Percentiles rank a stretch among this genome's conserved stretches.
Evolutionary conservation across 116 monocot species (phyloP).

Genomic region (Zostera marina): DNA sequence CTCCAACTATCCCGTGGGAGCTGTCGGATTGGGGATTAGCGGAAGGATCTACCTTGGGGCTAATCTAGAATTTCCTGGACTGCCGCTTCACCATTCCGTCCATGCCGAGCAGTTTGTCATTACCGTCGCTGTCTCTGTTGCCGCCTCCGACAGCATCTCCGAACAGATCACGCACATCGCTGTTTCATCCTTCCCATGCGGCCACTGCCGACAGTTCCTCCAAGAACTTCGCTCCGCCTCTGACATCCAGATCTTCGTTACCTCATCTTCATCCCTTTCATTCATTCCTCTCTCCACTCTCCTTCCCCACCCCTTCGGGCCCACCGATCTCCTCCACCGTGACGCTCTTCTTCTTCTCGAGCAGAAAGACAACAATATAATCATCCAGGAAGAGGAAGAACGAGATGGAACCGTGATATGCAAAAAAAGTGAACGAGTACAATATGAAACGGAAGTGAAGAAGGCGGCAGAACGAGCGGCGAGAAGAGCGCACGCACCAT

Average conservation of each 20-base stretch:
- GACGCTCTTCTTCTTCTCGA: conserved; percentile 58
- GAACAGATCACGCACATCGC: conserved; percentile 39
- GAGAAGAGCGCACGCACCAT: conserved; percentile 60
- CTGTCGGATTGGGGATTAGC: conserved; percentile 47
- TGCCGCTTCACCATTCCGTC: conserved; percentile 86
- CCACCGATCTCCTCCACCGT: conserved; percentile 46
- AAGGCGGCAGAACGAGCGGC: conserved; percentile 52
- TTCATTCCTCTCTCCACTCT: conserved; percentile 33
- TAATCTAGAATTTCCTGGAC: conserved; percentile 80
- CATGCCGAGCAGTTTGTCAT: conserved; percentile 97
- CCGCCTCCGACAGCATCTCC: conserved; percentile 28
- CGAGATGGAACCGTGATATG: neutral
- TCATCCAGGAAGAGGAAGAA: conserved; percentile 30
- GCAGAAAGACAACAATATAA: conserved; percentile 39
- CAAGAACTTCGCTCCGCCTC: conserved; percentile 61
- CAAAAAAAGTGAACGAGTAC: neutral
- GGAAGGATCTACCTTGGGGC: conserved; percentile 75
- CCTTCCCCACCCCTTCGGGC: conserved; percentile 68
- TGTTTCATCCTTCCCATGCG: conserved; percentile 77
- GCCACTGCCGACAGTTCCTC: conserved; percentile 98
- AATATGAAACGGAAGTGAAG: conserved; percentile 7
- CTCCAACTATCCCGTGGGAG: conserved; percentile 59
- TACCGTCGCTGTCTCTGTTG: conserved; percentile 50
- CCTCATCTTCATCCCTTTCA: conserved; percentile 18
- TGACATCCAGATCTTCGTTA: conserved; percentile 40